Evolutionary conservation across 352 stramenopile species (phyloP).

Genomic region (Pythium rishiriense): DNA sequence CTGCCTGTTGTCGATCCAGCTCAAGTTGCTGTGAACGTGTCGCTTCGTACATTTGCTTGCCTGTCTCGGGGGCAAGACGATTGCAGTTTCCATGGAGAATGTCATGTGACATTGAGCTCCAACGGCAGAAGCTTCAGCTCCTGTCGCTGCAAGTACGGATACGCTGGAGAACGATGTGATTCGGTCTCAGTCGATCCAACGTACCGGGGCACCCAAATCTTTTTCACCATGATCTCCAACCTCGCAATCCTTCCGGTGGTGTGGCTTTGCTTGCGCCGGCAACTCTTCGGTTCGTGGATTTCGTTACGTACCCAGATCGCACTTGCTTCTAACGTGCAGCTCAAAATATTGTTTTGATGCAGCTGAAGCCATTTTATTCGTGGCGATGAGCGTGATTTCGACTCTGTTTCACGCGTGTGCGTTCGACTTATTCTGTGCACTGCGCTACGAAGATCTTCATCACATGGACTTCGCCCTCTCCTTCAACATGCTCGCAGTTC

Average conservation of each 20-base stretch:
- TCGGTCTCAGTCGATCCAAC: constrained; percentile 21
- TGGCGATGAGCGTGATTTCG: constrained; percentile 27
- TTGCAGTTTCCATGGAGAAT: constrained; percentile 32
- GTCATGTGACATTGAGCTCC: constrained; percentile 15
- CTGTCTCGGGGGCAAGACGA: constrained; percentile 2
- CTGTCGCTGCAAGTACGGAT: constrained; percentile 37
- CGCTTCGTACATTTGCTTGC: constrained; percentile 28
- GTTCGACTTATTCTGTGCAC: constrained; percentile 34
- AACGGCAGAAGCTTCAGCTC: constrained; percentile 24
- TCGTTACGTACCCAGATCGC: no score
- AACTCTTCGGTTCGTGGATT: constrained; percentile 36
- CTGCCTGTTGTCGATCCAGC: background rate
- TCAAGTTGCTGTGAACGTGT: constrained; percentile 12
- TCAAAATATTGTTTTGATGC: no score
- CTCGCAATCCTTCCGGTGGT: constrained; percentile 28
- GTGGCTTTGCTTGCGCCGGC: constrained; percentile 26
- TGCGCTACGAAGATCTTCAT: constrained; percentile 28
- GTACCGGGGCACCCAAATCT: constrained; percentile 27
- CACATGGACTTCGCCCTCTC: constrained; percentile 37
- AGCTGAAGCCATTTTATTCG: constrained; percentile 34
- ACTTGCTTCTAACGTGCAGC: background rate
- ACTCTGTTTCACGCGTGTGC: constrained; percentile 38
- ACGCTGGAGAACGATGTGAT: constrained; percentile 31
- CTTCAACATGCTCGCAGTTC: constrained; percentile 34
- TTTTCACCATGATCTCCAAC: constrained; percentile 35